A percentile compares a stretch with the other conserved stretches of the same genome.
Conservation (phyloP, 106 monocot species). For the Hemerocallis citrina region DNA sequence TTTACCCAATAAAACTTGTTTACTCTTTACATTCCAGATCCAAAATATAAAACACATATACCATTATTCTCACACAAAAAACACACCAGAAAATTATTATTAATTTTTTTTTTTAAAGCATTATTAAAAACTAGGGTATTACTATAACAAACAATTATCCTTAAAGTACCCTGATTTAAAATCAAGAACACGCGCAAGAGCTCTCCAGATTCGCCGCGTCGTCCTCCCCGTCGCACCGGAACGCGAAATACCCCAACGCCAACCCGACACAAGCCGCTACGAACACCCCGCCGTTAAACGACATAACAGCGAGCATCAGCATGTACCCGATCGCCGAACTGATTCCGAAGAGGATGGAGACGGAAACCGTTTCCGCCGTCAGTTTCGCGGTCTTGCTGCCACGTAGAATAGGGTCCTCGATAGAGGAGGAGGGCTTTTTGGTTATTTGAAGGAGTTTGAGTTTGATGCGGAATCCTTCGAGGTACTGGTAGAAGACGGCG, state of each 20-base stretch:
- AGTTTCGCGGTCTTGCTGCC: background rate
- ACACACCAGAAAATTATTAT: too few relatives aligned
- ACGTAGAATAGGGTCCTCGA: slow-evolving; percentile 27
- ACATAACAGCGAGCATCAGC: slow-evolving; percentile 96
- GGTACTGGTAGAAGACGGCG: slow-evolving; percentile 85
- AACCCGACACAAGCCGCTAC: slow-evolving; percentile 51
- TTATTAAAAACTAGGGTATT: too few relatives aligned
- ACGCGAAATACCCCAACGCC: slow-evolving; percentile 54
- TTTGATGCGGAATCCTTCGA: slow-evolving; percentile 58
- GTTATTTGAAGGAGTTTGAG: slow-evolving; percentile 35
- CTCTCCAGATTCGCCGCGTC: slow-evolving; percentile 43
- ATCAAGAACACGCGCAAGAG: slow-evolving; percentile 68
- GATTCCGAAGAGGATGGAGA: slow-evolving; percentile 51
- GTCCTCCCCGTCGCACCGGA: slow-evolving; percentile 58
- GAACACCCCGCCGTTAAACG: slow-evolving; percentile 86
- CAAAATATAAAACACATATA: too few relatives aligned
- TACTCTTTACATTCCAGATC: too few relatives aligned
- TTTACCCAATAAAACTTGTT: too few relatives aligned
- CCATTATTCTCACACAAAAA: too few relatives aligned
- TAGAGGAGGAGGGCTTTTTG: slow-evolving; percentile 12
- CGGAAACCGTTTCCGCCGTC: slow-evolving; percentile 20
- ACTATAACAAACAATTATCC: too few relatives aligned
- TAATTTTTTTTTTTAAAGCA: too few relatives aligned
- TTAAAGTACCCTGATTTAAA: too few relatives aligned
- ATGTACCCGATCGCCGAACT: slow-evolving; percentile 83